Conservation (phyloP, 148 eudicot species). For the Camellia granthamiana region DNA sequence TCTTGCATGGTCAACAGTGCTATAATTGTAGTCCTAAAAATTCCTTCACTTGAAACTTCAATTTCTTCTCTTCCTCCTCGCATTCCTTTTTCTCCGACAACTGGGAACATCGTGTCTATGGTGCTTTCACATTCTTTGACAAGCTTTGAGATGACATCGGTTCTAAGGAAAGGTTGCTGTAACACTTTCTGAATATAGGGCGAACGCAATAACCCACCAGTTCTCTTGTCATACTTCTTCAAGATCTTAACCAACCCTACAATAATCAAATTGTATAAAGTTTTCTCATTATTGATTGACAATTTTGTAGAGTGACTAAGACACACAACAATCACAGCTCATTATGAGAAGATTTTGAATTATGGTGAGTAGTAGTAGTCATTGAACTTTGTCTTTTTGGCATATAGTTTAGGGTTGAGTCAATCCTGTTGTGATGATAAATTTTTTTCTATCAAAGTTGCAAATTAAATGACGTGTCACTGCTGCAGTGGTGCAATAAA, state of each 20-base stretch:
- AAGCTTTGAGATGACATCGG: constrained; percentile 65
- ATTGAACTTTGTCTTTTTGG: too few relatives aligned
- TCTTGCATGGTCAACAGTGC: constrained; percentile 68
- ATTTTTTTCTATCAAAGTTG: too few relatives aligned
- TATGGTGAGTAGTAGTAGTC: too few relatives aligned
- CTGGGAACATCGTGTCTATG: constrained; percentile 47
- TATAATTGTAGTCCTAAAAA: constrained; percentile 68
- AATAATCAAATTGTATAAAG: background rate
- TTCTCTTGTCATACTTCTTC: constrained; percentile 83
- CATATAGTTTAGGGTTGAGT: too few relatives aligned
- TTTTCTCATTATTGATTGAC: too few relatives aligned
- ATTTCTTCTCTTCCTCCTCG: constrained; percentile 13
- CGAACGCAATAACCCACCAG: constrained; percentile 55
- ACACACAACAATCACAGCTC: too few relatives aligned
- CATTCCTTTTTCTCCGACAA: constrained; percentile 13
- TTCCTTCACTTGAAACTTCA: constrained; percentile 47
- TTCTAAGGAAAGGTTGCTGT: constrained; percentile 73
- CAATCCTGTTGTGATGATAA: too few relatives aligned
- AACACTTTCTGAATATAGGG: constrained; percentile 68
- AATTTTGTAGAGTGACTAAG: too few relatives aligned
- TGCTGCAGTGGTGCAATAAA: too few relatives aligned
- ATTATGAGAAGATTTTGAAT: too few relatives aligned
- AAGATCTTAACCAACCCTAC: constrained; percentile 79
- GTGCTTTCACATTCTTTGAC: constrained; percentile 59
- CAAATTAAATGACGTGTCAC: too few relatives aligned